Conservation (phyloP, 768 basidiomycete species). For the Agrocybe chaxingu region DNA sequence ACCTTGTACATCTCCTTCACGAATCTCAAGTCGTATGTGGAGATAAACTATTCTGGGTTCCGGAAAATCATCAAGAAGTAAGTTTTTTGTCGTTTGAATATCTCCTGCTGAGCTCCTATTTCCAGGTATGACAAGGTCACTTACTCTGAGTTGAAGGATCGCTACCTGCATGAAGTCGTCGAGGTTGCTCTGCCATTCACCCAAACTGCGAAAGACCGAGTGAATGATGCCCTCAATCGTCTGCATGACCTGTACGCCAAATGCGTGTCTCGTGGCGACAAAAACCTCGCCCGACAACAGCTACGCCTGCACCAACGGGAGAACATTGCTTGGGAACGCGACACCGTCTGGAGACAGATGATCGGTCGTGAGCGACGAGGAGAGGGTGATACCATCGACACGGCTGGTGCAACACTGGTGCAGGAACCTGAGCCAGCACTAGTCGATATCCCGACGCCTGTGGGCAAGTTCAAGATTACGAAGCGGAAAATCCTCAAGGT, state of each 20-base stretch:
- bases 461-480: constrained; percentile 66
- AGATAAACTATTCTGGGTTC: constrained; percentile 91
- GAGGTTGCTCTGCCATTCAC: constrained; percentile 70
- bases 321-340: constrained; percentile 94
- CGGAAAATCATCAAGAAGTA: constrained; percentile 95
- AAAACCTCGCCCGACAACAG: constrained; percentile 68
- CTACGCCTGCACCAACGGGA: constrained; percentile 86
- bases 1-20: constrained; percentile 74
- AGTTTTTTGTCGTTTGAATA: constrained; percentile 15
- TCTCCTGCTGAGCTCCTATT: background rate
- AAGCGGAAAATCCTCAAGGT: constrained; percentile 56
- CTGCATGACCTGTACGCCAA: constrained; percentile 78
- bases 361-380: constrained; percentile 79
- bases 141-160: constrained; percentile 73
- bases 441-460: constrained; percentile 57
- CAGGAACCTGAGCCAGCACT: constrained; percentile 43
- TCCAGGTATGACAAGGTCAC: constrained; percentile 92
- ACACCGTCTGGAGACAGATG: constrained; percentile 98
- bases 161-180: constrained; percentile 70
- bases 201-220: constrained; percentile 52
- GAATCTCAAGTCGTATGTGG: constrained; percentile 81
- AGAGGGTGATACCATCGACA: constrained; percentile 31
- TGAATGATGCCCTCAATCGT: constrained; percentile 53
- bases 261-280: constrained; percentile 78
- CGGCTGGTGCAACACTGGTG: constrained; percentile 45